Evolutionary conservation across 1,284 basidiomycete genomes (phyloP), one percentile per base, ranked within the genome.

Genomic region (Tilletia indica): DNA sequence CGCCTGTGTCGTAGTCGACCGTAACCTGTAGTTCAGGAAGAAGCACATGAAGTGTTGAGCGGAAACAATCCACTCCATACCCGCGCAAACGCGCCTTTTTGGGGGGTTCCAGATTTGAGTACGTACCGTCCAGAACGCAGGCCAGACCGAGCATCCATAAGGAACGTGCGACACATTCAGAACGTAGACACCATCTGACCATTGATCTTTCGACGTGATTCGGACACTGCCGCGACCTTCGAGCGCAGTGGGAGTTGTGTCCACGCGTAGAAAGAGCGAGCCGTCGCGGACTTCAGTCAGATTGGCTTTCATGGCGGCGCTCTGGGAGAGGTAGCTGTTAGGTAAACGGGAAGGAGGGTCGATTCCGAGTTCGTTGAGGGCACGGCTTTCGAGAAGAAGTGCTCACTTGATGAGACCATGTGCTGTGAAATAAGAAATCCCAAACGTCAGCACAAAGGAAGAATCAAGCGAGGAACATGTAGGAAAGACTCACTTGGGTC

Each of bases 101-200:
- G 25, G 25, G 25, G 25, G 25, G 25, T 0, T 31, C 25, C 25
- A 31, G 25, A 31, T 31, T 19, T 54, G 2, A 16, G 11, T 11
- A 64, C 61, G 19, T 38, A 81, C 78, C 3, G 79, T 83, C 82
- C 82, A 83, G 70, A 81, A 83, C 4, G 82, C 82, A 12, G 82
- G 82, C 82, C 82, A 84, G 48, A 74, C 75, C 9, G 82, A 74
- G 70, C 82, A 83, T 36, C 81, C 82, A 2, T 73, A 67, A 1
- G 82, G 82, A 19, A 79, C 72, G 67, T 83, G 81, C 14, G 77
- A 75, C 14, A 79, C 78, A 67, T 83, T 77, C n/a, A 71, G 34
- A 12, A 83, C 74, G 69, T 82, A 80, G 8, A 84, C 77, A 11
- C 82, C 79, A 56, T 84, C 81, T 19, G 67, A 66, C 71, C 76